These are phyloP conservation scores for Phytophthora vignae DNA, from an alignment of 352 stramenopile genomes.

Conservation along the genomic window DNA sequence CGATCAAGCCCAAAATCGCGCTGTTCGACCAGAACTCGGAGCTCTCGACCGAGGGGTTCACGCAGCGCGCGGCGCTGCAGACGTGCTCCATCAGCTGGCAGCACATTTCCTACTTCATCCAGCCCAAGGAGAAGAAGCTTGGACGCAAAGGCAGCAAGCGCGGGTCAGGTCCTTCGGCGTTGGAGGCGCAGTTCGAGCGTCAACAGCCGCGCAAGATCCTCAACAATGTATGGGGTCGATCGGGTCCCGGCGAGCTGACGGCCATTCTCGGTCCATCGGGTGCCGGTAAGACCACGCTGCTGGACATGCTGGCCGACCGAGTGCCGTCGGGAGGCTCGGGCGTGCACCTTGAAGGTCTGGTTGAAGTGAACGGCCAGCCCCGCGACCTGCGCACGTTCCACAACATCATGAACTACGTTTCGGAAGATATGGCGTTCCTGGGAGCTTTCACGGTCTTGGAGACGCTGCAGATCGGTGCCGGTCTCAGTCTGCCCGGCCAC, in stretches of 20 bases:
- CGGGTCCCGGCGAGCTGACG: slow-evolving; percentile 66
- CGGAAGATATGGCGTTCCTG: slow-evolving; percentile 70
- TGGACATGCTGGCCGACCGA: slow-evolving; percentile 74
- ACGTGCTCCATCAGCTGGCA: slow-evolving; percentile 74
- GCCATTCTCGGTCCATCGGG: slow-evolving; percentile 77
- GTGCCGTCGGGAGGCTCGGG: slow-evolving; percentile 38
- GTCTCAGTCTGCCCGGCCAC: slow-evolving; percentile 59
- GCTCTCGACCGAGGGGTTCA: slow-evolving; percentile 41
- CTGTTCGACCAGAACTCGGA: slow-evolving; percentile 43
- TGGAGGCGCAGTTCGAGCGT: slow-evolving; percentile 44
- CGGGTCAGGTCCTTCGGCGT: slow-evolving; percentile 26
- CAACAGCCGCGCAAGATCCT: slow-evolving; percentile 66
- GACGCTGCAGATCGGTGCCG: slow-evolving; percentile 75
- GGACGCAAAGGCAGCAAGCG: slow-evolving; percentile 36
- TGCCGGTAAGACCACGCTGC: slow-evolving; percentile 70
- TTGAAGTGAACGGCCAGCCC: slow-evolving; percentile 68
- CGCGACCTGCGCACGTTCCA: slow-evolving; percentile 56
- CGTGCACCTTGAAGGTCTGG: slow-evolving; percentile 53
- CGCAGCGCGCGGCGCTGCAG: slow-evolving; percentile 39
- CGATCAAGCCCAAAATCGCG: slow-evolving; percentile 42
- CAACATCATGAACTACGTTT: slow-evolving; percentile 78
- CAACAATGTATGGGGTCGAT: slow-evolving; percentile 71
- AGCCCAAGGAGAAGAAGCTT: slow-evolving; percentile 36
- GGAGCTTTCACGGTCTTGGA: slow-evolving; percentile 80
- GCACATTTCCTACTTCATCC: slow-evolving; percentile 69